A percentile compares a stretch with the other conserved stretches of the same genome.
These are phyloP conservation scores for Plasmodium gonderi DNA, from an alignment of 169 alveolate genomes.

Conservation along the genomic window DNA sequence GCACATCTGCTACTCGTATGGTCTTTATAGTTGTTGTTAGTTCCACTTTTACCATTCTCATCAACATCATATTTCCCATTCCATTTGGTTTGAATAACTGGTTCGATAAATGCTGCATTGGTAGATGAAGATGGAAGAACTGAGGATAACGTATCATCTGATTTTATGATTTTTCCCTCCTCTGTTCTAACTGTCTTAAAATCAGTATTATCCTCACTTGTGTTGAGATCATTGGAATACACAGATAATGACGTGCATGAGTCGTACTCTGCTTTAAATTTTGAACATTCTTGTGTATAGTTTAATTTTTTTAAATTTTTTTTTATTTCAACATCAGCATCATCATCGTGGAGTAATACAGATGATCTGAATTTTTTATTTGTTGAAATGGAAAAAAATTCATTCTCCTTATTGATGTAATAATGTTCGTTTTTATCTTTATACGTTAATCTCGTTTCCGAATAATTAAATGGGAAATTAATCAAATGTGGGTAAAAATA, in stretches of 20 bases:
- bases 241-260: neutral
- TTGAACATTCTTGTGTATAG: neutral
- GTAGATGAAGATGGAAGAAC: too few species aligned
- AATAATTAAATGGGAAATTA: constrained; percentile 33
- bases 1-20: too few species aligned
- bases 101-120: too few species aligned
- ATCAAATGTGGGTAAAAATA: constrained; percentile 11
- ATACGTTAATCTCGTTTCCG: constrained; percentile 7
- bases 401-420: constrained; percentile 38
- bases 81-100: neutral
- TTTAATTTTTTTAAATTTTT: constrained; percentile 27
- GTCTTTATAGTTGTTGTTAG: neutral
- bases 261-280: neutral
- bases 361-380: constrained; percentile 30
- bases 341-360: constrained; percentile 3
- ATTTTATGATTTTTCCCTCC: neutral
- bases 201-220: neutral
- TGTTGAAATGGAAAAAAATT: constrained; percentile 23
- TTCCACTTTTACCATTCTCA: neutral
- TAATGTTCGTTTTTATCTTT: constrained; percentile 38
- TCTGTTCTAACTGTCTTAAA: too few species aligned
- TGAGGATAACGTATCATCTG: too few species aligned
- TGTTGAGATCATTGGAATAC: neutral
- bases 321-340: neutral
- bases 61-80: too few species aligned